Evolutionary conservation across 73 alveolate genomes (phyloP).

Genomic region (Stentor roeselii): DNA sequence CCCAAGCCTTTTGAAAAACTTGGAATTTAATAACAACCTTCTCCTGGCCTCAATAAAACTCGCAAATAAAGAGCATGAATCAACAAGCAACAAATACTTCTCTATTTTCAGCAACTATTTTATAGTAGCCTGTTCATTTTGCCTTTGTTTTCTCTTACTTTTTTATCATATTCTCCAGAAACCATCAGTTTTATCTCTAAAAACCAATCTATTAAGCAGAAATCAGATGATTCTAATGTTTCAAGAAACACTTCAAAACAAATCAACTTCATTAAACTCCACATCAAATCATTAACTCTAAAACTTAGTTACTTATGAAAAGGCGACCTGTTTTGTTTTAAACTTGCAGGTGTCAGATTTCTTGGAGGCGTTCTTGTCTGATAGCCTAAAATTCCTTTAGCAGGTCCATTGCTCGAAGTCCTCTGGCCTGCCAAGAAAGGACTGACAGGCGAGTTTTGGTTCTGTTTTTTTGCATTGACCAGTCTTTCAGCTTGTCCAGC

Average conservation of each 20-base stretch:
- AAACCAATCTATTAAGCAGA: background rate
- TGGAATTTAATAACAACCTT: too few relatives aligned
- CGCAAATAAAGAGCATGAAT: too few relatives aligned
- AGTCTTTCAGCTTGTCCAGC: slow-evolving; percentile 41
- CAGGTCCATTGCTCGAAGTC: background rate
- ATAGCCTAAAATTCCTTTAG: background rate
- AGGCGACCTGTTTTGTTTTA: background rate
- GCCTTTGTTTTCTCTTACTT: background rate
- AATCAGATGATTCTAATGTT: background rate
- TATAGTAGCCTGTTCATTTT: too few relatives aligned
- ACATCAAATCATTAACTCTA: background rate
- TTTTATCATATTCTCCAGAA: too few relatives aligned
- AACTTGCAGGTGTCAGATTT: background rate
- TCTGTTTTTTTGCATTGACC: slow-evolving; percentile 23
- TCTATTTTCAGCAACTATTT: background rate
- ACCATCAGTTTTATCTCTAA: background rate
- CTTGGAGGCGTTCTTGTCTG: background rate
- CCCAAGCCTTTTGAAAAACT: too few relatives aligned
- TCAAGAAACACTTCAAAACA: background rate
- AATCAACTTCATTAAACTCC: background rate
- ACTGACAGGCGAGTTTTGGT: slow-evolving; percentile 4
- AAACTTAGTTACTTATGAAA: background rate
- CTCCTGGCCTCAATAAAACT: too few relatives aligned
- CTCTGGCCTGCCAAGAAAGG: background rate
- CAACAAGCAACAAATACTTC: background rate